A percentile compares a stretch with the other conserved stretches of the same genome.
phyloP scores from a whole-genome alignment of 768 basidiomycete species.

The Rhodotorula taiwanensis region DNA sequence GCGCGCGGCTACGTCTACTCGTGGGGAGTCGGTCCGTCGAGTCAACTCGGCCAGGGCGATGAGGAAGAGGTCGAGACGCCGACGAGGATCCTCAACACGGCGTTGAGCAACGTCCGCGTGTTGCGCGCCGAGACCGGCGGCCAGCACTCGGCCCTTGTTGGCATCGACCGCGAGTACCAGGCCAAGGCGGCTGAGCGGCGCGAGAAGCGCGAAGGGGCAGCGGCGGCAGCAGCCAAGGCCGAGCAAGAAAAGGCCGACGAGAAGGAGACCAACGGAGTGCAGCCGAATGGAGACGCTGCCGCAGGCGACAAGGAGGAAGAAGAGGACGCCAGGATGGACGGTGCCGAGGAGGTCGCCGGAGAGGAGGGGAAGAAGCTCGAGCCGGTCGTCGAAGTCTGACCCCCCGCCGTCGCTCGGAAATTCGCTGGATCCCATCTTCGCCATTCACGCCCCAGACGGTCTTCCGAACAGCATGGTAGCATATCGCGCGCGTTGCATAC shows the following conservation, averaged over 20 bases:
- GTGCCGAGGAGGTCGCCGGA: not conserved
- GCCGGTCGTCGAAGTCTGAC: not conserved
- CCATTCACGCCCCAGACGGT: no score
- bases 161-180: conserved; percentile 19
- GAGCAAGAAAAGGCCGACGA: not conserved
- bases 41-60: conserved; percentile 47
- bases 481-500: no score
- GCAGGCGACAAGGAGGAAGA: not conserved
- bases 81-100: conserved; percentile 36
- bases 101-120: conserved; percentile 39
- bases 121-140: conserved; percentile 44
- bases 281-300: not conserved
- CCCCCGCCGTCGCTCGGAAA: no score
- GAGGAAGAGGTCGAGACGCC: conserved; percentile 44
- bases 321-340: not conserved
- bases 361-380: not conserved
- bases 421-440: no score
- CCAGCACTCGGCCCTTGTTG: conserved; percentile 44
- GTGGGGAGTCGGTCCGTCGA: conserved; percentile 47
- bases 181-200: not conserved
- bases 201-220: not conserved
- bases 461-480: no score
- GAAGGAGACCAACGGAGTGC: not conserved
- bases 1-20: conserved; percentile 47
- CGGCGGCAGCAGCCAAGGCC: not conserved